Evolutionary conservation across 106 monocot species (phyloP), one percentile per base, ranked within the genome.

Genomic region (Dendrobium officinale): DNA sequence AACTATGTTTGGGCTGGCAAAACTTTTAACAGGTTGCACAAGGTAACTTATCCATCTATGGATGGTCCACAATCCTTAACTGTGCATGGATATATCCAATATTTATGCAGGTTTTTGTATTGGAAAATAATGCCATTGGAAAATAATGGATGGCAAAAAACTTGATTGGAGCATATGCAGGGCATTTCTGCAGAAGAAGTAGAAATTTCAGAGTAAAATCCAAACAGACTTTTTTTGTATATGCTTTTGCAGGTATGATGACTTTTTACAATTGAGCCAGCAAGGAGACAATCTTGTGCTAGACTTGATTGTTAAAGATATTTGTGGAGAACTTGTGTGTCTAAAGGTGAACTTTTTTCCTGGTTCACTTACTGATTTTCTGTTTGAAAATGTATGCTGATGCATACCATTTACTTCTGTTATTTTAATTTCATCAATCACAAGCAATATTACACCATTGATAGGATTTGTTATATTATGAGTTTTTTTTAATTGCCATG

Each of bases 251-350:
- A 92, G 92, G 66, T 92, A 90, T 85, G 88, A 92, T 70, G 92
- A 92, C 37, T 92, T 92, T 81, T 88, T 92, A 78, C 77, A 88
- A 41, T 81, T 92, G 77, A 92, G 92, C 75, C 90, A 90, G 75
- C 86, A 81, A 24, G 92, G 92, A 42, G 90, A 92, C 81, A 92
- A 92, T 85, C 80, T 88, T 81, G 90, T 86, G 20, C 86, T 92
- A 11, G 92, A 92, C 79, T 83, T 92, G 48, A 90, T 92, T 85
- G 92, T 88, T 54, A 90, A 83, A 83, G 92, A 92, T 77, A 92
- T 92, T 31, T 92, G 88, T 77, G 92, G 92, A 74, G 92, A 90
- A 81, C 73, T 92, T 56, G 92, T 79, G 83, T 88, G 84, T 79
- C 80, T 88, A 75, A 83, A 88, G 86, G 92, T 92, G 82, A 16